Evolutionary conservation across 2,329 filamentous ascomycete species (phyloP), one percentile per base, ranked within the genome.

Genomic region (Pezizomycotina sp.): DNA sequence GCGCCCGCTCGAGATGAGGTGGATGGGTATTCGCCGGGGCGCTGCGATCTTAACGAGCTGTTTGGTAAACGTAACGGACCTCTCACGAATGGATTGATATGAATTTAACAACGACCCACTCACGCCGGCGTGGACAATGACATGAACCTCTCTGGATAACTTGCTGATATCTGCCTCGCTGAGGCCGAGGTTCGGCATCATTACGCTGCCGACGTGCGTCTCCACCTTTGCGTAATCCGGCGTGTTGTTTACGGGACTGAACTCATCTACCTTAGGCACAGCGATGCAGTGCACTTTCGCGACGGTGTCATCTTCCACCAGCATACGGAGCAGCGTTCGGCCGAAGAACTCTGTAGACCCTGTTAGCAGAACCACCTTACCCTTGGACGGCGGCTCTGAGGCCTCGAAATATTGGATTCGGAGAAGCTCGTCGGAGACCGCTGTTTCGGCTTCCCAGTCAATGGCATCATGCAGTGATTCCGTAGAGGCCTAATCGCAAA

Each of bases 111-210:
- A 61, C 5, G 50, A 58, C 9, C 53, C 51, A 13, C 59, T 55
- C n/a, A 63, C 62, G 5, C 61, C 66, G 33, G 55, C 58, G 50
- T 69, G 74, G 16, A 77, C 63, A 31, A 75, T 62, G 3, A 63
- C 48, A 44, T 64, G 56, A 1, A 52, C 56, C 3, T 47, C 28
- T 3, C 29, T 16, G n/a, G 50, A 50, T 2, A 68, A 45, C 1
- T 16, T 16, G 2, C 31, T 10, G 8, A 53, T 46, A 13, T 57
- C 49, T 1, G 43, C 44, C 14, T 56, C 38, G 1, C 47, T 47
- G 12, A 66, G 54, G 0, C 63, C 63, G 2, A 67, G 53, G 3
- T 24, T 43, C 0, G 55, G 52, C 2, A 30, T 27, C 0, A 42
- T 39, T 1, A 65, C 54, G 42, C 62, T 55, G 6, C 63, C 64